phyloP scores from a whole-genome alignment of 768 basidiomycete species.

The Naganishia randhawae region DNA sequence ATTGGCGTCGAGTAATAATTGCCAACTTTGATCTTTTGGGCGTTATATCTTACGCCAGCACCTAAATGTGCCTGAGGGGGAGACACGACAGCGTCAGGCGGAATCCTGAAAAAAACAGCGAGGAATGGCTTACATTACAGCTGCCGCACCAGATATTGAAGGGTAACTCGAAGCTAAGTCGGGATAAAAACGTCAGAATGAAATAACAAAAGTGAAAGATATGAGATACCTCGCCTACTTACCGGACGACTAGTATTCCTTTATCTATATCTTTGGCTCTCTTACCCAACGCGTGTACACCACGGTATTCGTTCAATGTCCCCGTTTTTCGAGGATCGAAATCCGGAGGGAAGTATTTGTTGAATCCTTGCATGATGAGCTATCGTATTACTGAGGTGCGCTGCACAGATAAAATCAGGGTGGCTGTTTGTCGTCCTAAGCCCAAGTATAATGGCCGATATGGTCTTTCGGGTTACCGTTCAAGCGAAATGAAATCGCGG shows the following conservation, averaged over 20 bases:
- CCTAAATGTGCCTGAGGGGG: constrained; percentile 71
- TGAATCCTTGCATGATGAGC: constrained; percentile 60
- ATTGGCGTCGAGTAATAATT: constrained; percentile 93
- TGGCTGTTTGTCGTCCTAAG: background rate
- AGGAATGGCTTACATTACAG: constrained; percentile 60
- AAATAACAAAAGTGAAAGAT: background rate
- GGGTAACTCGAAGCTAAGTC: constrained; percentile 75
- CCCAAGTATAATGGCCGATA: no score
- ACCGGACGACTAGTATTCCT: constrained; percentile 85
- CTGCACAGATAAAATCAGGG: background rate
- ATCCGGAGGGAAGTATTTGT: constrained; percentile 76
- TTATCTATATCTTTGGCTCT: constrained; percentile 92
- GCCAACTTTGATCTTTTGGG: constrained; percentile 96
- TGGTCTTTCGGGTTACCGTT: no score
- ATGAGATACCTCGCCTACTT: constrained; percentile 1
- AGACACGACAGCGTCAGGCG: constrained; percentile 1
- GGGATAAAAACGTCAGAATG: no score
- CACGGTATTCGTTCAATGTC: constrained; percentile 52
- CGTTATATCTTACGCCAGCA: constrained; percentile 99
- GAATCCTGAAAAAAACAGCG: background rate
- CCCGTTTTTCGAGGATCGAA: constrained; percentile 61
- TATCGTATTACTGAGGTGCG: background rate
- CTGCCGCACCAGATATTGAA: constrained; percentile 74
- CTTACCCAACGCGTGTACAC: constrained; percentile 90
- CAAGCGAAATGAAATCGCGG: no score